phyloP scores from a whole-genome alignment of 2,329 filamentous ascomycete species.

The Colletotrichum cuscutae region DNA sequence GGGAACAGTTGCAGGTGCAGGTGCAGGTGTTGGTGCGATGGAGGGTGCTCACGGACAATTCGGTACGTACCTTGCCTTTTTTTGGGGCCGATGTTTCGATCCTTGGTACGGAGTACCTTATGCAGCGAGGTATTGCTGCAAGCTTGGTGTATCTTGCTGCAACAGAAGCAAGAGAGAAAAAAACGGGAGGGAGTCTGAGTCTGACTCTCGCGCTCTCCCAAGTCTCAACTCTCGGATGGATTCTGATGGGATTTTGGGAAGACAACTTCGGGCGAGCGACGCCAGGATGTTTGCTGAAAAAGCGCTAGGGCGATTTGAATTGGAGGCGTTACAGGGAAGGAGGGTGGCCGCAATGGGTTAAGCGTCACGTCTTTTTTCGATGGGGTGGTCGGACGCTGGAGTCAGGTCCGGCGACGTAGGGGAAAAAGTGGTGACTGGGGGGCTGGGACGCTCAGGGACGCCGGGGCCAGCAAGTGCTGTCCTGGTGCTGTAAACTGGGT shows the following conservation, averaged over 20 bases:
- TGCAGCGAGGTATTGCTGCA: conserved; percentile 1
- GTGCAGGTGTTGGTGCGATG: background rate
- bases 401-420: background rate
- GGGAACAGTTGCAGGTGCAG: background rate
- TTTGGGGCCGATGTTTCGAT: conserved; percentile 23
- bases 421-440: conserved; percentile 13
- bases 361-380: conserved; percentile 22
- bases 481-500: conserved; percentile 4
- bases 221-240: conserved; percentile 15
- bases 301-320: conserved; percentile 7
- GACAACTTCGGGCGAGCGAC: conserved; percentile 33
- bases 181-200: conserved; percentile 20
- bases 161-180: conserved; percentile 16
- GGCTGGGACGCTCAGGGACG: conserved; percentile 5
- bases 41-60: background rate
- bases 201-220: background rate
- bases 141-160: conserved; percentile 20
- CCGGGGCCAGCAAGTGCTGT: background rate
- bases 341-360: conserved; percentile 6
- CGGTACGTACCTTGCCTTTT: conserved; percentile 20
- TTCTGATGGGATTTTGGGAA: conserved; percentile 12
- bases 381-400: conserved; percentile 1
- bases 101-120: background rate
- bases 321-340: conserved; percentile 20
- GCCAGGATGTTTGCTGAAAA: conserved; percentile 24